These are phyloP conservation scores for Xylaria polymorpha DNA, from an alignment of 2,329 filamentous ascomycete species.

Conservation along the genomic window DNA sequence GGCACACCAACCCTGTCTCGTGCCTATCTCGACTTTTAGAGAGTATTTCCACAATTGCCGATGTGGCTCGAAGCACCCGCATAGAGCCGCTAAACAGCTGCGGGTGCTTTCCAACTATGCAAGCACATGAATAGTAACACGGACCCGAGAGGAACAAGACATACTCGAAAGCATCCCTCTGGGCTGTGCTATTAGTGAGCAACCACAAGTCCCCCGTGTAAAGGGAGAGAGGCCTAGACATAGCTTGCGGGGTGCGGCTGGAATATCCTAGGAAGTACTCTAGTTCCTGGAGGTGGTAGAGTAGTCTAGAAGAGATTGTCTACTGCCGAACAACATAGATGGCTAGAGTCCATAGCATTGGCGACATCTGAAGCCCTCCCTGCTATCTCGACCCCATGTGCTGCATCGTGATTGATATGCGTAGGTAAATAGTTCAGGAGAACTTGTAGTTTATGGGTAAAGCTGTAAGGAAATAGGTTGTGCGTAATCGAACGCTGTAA, in stretches of 20 bases:
- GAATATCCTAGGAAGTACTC: slow-evolving; percentile 8
- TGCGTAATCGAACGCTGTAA: not conserved
- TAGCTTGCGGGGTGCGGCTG: not conserved
- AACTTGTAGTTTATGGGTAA: too few relatives aligned
- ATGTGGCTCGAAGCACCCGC: not conserved
- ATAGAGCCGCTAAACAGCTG: not conserved
- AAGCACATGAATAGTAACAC: not conserved
- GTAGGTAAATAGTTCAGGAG: not conserved
- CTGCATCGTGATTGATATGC: not conserved
- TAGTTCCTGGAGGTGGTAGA: not conserved
- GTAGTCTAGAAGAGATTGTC: not conserved
- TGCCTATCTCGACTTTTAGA: not conserved
- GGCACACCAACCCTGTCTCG: not conserved
- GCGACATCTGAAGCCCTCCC: not conserved
- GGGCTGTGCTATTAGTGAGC: not conserved
- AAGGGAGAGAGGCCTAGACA: not conserved
- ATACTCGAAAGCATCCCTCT: slow-evolving; percentile 3
- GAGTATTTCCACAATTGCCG: not conserved
- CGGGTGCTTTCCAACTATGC: not conserved
- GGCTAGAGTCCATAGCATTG: not conserved
- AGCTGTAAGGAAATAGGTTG: not conserved
- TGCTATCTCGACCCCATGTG: not conserved
- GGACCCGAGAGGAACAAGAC: slow-evolving; percentile 8
- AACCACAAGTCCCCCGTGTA: not conserved
- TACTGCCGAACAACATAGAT: not conserved